Conservation (phyloP, 2,329 filamentous ascomycete genomes). For the Hymenoscyphus repandus region DNA sequence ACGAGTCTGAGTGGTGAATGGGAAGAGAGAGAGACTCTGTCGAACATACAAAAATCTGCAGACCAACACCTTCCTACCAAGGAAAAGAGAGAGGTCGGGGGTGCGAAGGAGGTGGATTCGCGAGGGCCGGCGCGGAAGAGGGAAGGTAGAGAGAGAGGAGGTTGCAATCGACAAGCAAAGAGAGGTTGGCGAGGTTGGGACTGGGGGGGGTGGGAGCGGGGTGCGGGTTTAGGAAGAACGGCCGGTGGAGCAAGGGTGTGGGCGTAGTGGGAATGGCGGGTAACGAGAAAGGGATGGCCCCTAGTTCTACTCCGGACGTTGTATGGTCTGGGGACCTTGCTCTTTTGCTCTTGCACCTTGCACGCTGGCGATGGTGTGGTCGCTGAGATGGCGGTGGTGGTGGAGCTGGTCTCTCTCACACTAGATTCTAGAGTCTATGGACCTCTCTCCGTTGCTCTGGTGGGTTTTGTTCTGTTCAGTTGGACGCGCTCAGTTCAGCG, state of each 20-base stretch:
- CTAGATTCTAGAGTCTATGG: no score
- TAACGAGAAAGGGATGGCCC: background rate
- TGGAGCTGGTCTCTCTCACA: background rate
- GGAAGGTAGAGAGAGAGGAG: constrained; percentile 11
- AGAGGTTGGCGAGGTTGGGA: constrained; percentile 1
- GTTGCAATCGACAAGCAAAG: background rate
- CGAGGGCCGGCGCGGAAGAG: constrained; percentile 16
- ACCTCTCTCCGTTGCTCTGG: background rate
- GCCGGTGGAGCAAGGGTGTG: background rate
- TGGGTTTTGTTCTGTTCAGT: no score
- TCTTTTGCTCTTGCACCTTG: no score
- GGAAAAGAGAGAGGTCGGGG: constrained; percentile 26
- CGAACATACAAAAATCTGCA: constrained; percentile 18
- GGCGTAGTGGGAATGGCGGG: background rate
- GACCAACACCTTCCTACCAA: constrained; percentile 21
- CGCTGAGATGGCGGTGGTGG: no score
- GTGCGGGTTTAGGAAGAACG: background rate
- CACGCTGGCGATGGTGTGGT: no score
- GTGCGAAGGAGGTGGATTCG: constrained; percentile 7
- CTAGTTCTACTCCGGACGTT: background rate
- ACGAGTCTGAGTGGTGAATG: no score
- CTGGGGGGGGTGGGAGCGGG: background rate
- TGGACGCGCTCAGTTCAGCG: no score
- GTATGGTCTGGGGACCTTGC: no score
- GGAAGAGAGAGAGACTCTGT: background rate